Conservation (phyloP, 2,329 filamentous ascomycete species). For the Ceratocystis destructans region DNA sequence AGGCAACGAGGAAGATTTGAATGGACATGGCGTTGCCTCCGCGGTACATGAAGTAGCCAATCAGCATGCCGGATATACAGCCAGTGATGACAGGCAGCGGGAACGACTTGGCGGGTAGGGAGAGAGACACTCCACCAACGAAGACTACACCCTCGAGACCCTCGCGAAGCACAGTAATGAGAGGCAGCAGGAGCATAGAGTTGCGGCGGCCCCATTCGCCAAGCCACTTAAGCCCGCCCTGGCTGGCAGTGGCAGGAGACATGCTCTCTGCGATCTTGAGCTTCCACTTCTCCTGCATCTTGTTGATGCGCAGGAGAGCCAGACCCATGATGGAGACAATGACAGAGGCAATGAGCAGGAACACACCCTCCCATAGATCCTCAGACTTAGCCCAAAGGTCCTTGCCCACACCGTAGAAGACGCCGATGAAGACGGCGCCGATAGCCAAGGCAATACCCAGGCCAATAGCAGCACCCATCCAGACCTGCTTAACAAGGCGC, state of each 20-base stretch:
- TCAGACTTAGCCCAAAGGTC: slow-evolving; percentile 49
- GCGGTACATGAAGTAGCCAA: slow-evolving; percentile 56
- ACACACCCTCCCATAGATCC: slow-evolving; percentile 60
- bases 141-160: slow-evolving; percentile 70
- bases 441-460: slow-evolving; percentile 51
- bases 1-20: slow-evolving; percentile 62
- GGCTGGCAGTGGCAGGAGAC: slow-evolving; percentile 13
- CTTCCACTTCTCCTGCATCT: slow-evolving; percentile 65
- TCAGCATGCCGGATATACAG: slow-evolving; percentile 43
- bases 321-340: slow-evolving; percentile 63
- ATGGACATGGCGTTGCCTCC: slow-evolving; percentile 26
- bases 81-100: slow-evolving; percentile 57
- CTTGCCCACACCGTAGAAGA: slow-evolving; percentile 55
- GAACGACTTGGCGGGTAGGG: slow-evolving; percentile 53
- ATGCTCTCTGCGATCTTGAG: slow-evolving; percentile 56
- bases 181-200: slow-evolving; percentile 63
- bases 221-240: slow-evolving; percentile 21
- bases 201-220: slow-evolving; percentile 54
- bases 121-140: slow-evolving; percentile 59
- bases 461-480: slow-evolving; percentile 51
- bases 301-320: slow-evolving; percentile 59
- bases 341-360: slow-evolving; percentile 51
- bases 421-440: slow-evolving; percentile 54
- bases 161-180: slow-evolving; percentile 64
- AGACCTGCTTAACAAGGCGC: slow-evolving; percentile 54